A percentile compares a stretch with the other conserved stretches of the same genome.
Conservation (phyloP, 345 rosid genomes). For the Laguncularia racemosa region DNA sequence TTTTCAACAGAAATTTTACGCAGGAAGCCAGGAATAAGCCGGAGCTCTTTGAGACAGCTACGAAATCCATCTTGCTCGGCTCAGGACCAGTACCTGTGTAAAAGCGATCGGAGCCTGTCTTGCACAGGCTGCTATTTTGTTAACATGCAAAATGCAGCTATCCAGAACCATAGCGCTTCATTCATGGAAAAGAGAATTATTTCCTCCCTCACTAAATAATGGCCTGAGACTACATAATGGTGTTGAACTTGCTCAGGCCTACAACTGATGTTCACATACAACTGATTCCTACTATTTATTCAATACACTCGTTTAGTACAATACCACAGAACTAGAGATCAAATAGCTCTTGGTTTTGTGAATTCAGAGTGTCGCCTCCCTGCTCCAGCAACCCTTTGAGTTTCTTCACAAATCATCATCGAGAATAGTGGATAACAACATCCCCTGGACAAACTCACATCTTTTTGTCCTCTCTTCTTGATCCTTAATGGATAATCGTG, state of each 20-base stretch:
- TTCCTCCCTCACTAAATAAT: slow-evolving; percentile 10
- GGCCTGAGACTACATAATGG: slow-evolving; percentile 18
- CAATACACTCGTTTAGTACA: slow-evolving; percentile 27
- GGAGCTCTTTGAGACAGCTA: no score
- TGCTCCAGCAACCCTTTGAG: neutral
- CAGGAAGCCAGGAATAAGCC: no score
- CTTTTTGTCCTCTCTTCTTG: slow-evolving; percentile 63
- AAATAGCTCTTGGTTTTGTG: slow-evolving; percentile 4
- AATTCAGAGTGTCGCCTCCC: slow-evolving; percentile 5
- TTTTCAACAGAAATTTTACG: no score
- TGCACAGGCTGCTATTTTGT: no score
- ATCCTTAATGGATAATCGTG: slow-evolving; percentile 66
- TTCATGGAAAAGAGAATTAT: neutral
- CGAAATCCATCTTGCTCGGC: no score
- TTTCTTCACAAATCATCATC: slow-evolving; percentile 47
- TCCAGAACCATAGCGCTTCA: no score
- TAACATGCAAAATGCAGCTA: no score
- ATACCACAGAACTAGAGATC: slow-evolving; percentile 18
- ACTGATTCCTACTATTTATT: slow-evolving; percentile 34
- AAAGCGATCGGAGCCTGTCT: no score
- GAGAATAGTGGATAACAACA: slow-evolving; percentile 59
- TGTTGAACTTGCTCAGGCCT: slow-evolving; percentile 15
- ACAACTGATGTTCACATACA: slow-evolving; percentile 14
- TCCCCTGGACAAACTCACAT: slow-evolving; percentile 62
- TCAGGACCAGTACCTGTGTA: no score